Evolutionary conservation across 768 basidiomycete species (phyloP).

Genomic region (Agaricus bisporus): DNA sequence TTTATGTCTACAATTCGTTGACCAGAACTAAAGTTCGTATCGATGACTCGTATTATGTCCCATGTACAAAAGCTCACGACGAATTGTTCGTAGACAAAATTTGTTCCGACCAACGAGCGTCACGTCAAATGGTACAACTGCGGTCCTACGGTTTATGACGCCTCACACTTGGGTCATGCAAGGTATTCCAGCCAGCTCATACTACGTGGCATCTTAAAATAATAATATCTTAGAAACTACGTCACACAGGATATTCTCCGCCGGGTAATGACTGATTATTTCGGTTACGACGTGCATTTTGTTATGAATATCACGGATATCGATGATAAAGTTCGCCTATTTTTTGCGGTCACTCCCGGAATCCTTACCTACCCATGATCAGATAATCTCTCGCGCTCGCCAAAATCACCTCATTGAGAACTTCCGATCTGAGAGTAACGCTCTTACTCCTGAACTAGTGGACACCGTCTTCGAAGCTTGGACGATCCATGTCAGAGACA

Average conservation of each 20-base stretch:
- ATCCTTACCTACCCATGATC: constrained; percentile 9
- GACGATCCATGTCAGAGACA: constrained; percentile 53
- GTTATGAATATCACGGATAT: constrained; percentile 99
- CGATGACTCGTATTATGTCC: constrained; percentile 7
- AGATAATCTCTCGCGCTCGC: constrained; percentile 94
- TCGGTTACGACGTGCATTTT: constrained; percentile 96
- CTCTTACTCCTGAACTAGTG: constrained; percentile 55
- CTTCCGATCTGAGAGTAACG: constrained; percentile 47
- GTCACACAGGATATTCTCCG: constrained; percentile 91
- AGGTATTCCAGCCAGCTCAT: constrained; percentile 44
- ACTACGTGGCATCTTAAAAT: background rate
- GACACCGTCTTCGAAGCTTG: constrained; percentile 56
- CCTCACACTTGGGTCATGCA: constrained; percentile 98
- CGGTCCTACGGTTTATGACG: constrained; percentile 97
- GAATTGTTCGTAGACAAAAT: constrained; percentile 52
- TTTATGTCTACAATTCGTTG: constrained; percentile 89
- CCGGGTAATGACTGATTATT: constrained; percentile 90
- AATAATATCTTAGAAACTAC: constrained; percentile 67
- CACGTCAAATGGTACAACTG: constrained; percentile 99
- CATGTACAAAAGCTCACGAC: background rate
- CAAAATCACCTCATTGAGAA: constrained; percentile 67
- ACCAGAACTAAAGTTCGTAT: constrained; percentile 80
- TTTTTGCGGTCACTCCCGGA: background rate
- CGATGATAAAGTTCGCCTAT: constrained; percentile 81
- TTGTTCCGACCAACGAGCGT: constrained; percentile 60